These are phyloP conservation scores for Saccharomycopsis sp. DNA, from an alignment of 805 yeast genomes.

Conservation along the genomic window DNA sequence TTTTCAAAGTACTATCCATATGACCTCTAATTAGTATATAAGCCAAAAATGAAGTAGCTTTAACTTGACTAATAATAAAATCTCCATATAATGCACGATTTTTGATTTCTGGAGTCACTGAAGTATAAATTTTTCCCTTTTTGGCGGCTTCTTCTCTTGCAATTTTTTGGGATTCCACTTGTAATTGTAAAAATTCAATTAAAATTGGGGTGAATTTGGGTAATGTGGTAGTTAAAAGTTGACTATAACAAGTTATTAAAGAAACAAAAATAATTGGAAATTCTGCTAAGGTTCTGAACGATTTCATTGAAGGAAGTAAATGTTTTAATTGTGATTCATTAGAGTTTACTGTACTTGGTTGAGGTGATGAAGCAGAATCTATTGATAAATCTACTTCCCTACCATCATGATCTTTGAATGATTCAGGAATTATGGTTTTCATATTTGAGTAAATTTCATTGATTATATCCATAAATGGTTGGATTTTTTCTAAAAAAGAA, in stretches of 20 bases:
- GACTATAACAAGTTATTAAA: slow-evolving; percentile 76
- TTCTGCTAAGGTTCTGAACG: slow-evolving; percentile 88
- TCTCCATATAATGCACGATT: slow-evolving; percentile 79
- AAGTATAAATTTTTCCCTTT: slow-evolving; percentile 48
- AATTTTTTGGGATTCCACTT: slow-evolving; percentile 71
- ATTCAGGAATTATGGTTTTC: slow-evolving; percentile 60
- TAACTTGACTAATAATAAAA: slow-evolving; percentile 85
- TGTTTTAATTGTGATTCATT: slow-evolving; percentile 23
- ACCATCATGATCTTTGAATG: slow-evolving; percentile 35
- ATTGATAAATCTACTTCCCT: not conserved
- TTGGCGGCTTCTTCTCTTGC: slow-evolving; percentile 50
- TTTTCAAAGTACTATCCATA: slow-evolving; percentile 34
- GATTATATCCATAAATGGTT: slow-evolving; percentile 68
- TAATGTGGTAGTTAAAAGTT: slow-evolving; percentile 56
- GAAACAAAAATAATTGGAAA: slow-evolving; percentile 96
- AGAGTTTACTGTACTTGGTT: slow-evolving; percentile 30
- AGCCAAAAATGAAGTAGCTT: slow-evolving; percentile 91
- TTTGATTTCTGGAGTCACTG: slow-evolving; percentile 64
- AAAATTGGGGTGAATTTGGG: slow-evolving; percentile 76
- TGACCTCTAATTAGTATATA: slow-evolving; percentile 82
- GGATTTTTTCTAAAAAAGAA: slow-evolving; percentile 62
- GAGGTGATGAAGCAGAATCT: slow-evolving; percentile 15
- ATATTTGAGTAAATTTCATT: slow-evolving; percentile 69
- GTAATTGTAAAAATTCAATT: slow-evolving; percentile 59
- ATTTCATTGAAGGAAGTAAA: slow-evolving; percentile 53